Conservation (phyloP, 768 basidiomycete species). For the Dioszegia aurantiaca region DNA sequence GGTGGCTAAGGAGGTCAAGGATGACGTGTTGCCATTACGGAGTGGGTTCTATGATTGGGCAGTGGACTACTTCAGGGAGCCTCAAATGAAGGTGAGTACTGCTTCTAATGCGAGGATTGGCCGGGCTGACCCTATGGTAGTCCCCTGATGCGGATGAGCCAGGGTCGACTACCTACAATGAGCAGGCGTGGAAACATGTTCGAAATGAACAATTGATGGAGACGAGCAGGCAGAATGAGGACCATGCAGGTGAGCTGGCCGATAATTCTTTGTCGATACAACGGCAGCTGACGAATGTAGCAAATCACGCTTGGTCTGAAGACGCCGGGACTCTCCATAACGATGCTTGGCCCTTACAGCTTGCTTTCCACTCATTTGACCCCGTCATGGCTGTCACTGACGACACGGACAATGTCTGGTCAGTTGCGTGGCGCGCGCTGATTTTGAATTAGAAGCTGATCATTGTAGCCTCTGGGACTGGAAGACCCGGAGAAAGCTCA, state of each 20-base stretch:
- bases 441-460: neutral
- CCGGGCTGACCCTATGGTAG: conserved; percentile 47
- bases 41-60: conserved; percentile 95
- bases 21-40: conserved; percentile 82
- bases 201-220: conserved; percentile 77
- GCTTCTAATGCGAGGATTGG: neutral
- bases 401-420: conserved; percentile 83
- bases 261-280: neutral
- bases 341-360: conserved; percentile 55
- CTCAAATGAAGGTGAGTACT: conserved; percentile 89
- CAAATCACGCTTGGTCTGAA: conserved; percentile 51
- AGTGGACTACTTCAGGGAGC: conserved; percentile 93
- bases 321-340: conserved; percentile 51
- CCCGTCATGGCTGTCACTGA: conserved; percentile 81
- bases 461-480: conserved; percentile 84
- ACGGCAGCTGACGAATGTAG: conserved; percentile 26
- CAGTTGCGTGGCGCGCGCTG: conserved; percentile 19
- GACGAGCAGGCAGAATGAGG: conserved; percentile 68
- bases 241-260: conserved; percentile 69
- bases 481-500: conserved; percentile 72
- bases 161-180: conserved; percentile 87
- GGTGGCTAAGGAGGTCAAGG: conserved; percentile 60
- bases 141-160: conserved; percentile 95
- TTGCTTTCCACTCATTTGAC: conserved; percentile 90
- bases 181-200: conserved; percentile 89